These are phyloP conservation scores for Nymphaea colorata DNA, from an alignment of 164 flowering plant genomes.

Conservation along the genomic window DNA sequence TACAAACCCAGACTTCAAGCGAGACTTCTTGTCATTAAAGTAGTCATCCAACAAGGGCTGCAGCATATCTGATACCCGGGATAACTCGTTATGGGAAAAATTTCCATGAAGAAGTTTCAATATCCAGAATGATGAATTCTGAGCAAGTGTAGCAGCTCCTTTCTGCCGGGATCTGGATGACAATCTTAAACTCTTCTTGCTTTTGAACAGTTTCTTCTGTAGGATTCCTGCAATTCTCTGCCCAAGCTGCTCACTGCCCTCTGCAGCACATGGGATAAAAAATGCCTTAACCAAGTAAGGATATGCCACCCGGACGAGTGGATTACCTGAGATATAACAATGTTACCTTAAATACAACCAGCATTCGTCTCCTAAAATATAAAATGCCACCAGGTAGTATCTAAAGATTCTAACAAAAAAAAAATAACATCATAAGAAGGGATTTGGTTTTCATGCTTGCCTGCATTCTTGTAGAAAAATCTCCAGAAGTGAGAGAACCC, in stretches of 20 bases:
- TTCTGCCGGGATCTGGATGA: constrained; percentile 44
- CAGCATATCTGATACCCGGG: constrained; percentile 33
- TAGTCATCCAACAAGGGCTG: constrained; percentile 28
- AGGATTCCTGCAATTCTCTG: constrained; percentile 85
- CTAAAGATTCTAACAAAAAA: too few relatives aligned
- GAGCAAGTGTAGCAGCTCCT: constrained; percentile 55
- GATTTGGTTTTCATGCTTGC: constrained; percentile 22
- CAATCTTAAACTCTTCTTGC: constrained; percentile 32
- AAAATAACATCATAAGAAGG: not conserved
- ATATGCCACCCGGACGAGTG: constrained; percentile 60
- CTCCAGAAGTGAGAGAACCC: constrained; percentile 90
- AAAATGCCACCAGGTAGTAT: not conserved
- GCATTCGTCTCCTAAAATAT: too few relatives aligned
- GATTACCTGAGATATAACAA: constrained; percentile 33
- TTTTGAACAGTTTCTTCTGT: constrained; percentile 77
- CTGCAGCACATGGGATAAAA: constrained; percentile 49
- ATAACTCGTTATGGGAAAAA: constrained; percentile 32
- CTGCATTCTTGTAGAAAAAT: constrained; percentile 79
- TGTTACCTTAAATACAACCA: not conserved
- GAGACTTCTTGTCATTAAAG: constrained; percentile 64
- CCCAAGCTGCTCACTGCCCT: constrained; percentile 71
- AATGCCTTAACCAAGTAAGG: constrained; percentile 66
- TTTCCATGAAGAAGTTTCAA: constrained; percentile 56
- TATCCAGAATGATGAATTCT: constrained; percentile 68
- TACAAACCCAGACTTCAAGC: constrained; percentile 57